These are phyloP conservation scores for Condylostoma magnum DNA, from an alignment of 169 alveolate genomes.

Conservation along the genomic window DNA sequence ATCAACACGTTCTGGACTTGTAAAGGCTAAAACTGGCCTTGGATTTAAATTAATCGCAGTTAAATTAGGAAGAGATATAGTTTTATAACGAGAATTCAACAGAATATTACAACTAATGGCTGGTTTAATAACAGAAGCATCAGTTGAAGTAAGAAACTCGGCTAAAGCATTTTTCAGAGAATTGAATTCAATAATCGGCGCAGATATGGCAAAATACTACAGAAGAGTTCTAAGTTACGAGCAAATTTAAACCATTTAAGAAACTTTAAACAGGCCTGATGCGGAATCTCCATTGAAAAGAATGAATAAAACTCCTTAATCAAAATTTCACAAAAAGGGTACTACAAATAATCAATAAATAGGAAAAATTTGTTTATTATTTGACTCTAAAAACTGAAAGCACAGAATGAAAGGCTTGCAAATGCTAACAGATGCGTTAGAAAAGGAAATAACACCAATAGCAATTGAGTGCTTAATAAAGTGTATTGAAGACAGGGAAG, in stretches of 20 bases:
- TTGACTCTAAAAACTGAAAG: too few relatives aligned
- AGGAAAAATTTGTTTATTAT: too few relatives aligned
- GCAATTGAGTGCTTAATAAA: too few relatives aligned
- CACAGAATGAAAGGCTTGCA: too few relatives aligned
- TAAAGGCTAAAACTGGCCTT: conserved; percentile 14
- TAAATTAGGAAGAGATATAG: background rate
- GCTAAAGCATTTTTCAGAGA: conserved; percentile 7
- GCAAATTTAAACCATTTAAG: background rate
- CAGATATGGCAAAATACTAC: conserved; percentile 8
- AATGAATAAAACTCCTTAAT: too few relatives aligned
- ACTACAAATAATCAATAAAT: too few relatives aligned
- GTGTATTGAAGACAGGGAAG: too few relatives aligned
- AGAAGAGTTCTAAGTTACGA: background rate
- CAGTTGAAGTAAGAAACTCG: conserved; percentile 21
- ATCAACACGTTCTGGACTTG: conserved; percentile 1
- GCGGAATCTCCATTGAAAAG: conserved; percentile 27
- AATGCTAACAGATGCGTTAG: too few relatives aligned
- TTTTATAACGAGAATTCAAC: background rate
- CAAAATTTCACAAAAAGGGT: too few relatives aligned
- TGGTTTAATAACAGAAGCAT: conserved; percentile 28
- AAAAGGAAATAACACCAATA: too few relatives aligned
- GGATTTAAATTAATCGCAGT: conserved; percentile 2
- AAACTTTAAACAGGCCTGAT: background rate
- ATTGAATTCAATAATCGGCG: background rate
- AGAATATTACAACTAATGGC: conserved; percentile 14